Evolutionary conservation across 2,329 filamentous ascomycete species (phyloP), one percentile per base, ranked within the genome.

Genomic region (Fusarium sp.): DNA sequence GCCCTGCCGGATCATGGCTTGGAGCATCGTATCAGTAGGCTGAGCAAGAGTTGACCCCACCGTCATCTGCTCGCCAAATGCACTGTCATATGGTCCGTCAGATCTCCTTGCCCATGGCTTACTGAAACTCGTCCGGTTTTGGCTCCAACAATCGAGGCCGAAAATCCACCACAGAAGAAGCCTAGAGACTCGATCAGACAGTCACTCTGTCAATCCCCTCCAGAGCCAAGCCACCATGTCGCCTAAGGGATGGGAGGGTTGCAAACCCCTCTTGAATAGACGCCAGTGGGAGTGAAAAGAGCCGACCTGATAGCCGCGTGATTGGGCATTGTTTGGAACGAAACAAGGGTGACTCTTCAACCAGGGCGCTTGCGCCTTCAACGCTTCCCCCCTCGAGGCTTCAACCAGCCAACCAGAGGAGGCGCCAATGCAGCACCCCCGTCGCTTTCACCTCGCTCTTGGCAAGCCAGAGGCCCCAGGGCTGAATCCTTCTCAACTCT

Each of bases 301-400:
- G 73, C 73, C 76, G 75, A 80, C 75, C 61, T 62, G 44, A 69
- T 73, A 74, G 72, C 67, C 66, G 72, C 74, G 72, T 79, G 79
- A 79, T 80, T 80, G 79, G 78, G 61, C 71, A 63, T 69, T 55
- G 46, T 46, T 53, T 44, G 49, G 64, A 70, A 38, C 38, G 59
- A 42, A 53, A 68, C 70, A 42, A 71, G 73, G 75, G 66, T 68
- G 59, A 55, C 62, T 64, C 61, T 53, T 71, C 22, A 42, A 61
- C 49, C 40, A 67, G 49, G 73, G 76, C 76, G 76, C 73, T 77
- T 79, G 78, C 79, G 78, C 79, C 79, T 80, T 74, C 63, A 64
- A 73, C 67, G 66, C 61, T 67, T 72, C 71, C 67, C 70, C 76
- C 46, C 73, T 75, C 31, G 31, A 61, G 62, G 44, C 49, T 65